Conservation (phyloP, 169 alveolate genomes). For the Plasmodium knowlesi region DNA sequence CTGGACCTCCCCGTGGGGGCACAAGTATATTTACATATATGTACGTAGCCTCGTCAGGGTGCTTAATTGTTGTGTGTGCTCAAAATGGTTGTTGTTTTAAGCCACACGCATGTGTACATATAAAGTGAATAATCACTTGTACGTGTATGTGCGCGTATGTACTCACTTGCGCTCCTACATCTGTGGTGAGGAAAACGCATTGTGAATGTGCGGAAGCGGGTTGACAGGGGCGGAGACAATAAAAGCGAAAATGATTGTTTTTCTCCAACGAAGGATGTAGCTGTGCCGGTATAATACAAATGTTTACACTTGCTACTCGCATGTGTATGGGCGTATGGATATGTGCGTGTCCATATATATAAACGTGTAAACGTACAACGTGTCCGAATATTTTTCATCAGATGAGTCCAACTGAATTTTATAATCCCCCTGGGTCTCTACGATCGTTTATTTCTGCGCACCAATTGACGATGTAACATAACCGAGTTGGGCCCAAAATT, state of each 20-base stretch:
- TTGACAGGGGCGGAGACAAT: not conserved
- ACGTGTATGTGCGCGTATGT: not conserved
- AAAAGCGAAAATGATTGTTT: not conserved
- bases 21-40: not conserved
- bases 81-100: not conserved
- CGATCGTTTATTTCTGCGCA: not conserved
- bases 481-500: not conserved
- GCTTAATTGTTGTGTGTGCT: not conserved
- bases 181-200: not conserved
- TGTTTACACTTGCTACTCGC: not conserved
- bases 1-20: not conserved
- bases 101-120: not conserved
- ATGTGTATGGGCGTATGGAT: not conserved
- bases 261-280: not conserved
- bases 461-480: not conserved
- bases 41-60: not conserved
- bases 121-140: no score
- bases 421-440: not conserved
- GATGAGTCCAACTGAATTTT: not conserved
- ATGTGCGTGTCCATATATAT: not conserved
- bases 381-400: not conserved
- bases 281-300: not conserved
- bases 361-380: not conserved
- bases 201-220: not conserved
- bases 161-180: not conserved